Percentiles rank a stretch among this genome's conserved stretches.
Evolutionary conservation across 2,329 filamentous ascomycete species (phyloP).

Genomic region (Lithohypha guttulata): DNA sequence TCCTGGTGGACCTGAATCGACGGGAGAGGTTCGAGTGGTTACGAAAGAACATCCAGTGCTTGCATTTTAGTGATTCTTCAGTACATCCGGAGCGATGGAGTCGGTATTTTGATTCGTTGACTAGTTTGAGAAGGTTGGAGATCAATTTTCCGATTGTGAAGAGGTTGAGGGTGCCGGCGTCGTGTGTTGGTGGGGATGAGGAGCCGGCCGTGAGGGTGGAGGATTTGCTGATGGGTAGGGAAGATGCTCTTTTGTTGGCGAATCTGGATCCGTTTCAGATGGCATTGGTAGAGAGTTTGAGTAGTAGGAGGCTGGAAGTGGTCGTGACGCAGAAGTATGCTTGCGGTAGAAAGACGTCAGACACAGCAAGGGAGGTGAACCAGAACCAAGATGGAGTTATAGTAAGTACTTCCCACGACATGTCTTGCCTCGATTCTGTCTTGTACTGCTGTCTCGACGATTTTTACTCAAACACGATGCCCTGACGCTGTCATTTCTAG

Average conservation of each 20-base stretch:
- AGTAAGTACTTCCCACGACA: background rate
- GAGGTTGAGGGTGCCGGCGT: background rate
- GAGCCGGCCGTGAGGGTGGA: background rate
- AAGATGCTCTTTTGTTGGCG: background rate
- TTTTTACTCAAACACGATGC: background rate
- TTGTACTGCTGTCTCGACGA: background rate
- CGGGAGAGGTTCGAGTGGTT: conserved; percentile 5
- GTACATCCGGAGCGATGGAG: conserved; percentile 7
- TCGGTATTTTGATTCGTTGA: conserved; percentile 1
- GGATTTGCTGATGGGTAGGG: background rate
- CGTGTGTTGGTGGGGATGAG: background rate
- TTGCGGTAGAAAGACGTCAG: no score
- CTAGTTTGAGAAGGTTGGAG: conserved; percentile 1
- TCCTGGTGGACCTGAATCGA: conserved; percentile 1
- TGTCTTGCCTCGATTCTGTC: background rate
- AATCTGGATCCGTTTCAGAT: conserved; percentile 3
- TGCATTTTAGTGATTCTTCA: conserved; percentile 5
- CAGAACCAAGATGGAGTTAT: background rate
- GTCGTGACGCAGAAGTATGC: conserved; percentile 5
- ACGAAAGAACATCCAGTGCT: background rate
- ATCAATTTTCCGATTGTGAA: conserved; percentile 5
- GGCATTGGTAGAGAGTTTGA: background rate
- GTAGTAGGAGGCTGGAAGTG: conserved; percentile 2
- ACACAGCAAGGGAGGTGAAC: background rate
- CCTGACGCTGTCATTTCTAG: background rate